Evolutionary conservation across 1,284 basidiomycete species (phyloP).

Genomic region (Amylostereum areolatum): DNA sequence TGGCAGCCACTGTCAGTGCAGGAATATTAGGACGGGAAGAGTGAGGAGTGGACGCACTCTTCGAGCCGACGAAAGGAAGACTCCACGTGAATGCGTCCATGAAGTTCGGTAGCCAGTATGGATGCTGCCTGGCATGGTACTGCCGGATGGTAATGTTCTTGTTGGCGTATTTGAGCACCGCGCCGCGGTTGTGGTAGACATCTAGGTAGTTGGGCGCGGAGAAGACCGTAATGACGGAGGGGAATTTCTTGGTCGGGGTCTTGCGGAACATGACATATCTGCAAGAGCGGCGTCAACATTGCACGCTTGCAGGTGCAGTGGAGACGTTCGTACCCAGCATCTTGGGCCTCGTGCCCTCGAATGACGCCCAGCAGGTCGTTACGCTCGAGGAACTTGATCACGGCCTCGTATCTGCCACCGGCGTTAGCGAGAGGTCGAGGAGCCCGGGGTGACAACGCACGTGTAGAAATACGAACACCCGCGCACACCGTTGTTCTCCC

Average conservation of each 20-base stretch:
- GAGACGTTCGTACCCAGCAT: conserved; percentile 67
- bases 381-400: conserved; percentile 90
- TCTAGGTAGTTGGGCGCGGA: conserved; percentile 97
- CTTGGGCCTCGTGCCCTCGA: conserved; percentile 96
- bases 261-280: conserved; percentile 94
- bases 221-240: conserved; percentile 94
- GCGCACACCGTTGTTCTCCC: conserved; percentile 84
- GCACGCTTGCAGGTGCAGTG: conserved; percentile 1
- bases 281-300: conserved; percentile 30
- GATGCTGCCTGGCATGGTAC: conserved; percentile 92
- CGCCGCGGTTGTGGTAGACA: conserved; percentile 94
- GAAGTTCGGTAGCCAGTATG: conserved; percentile 93
- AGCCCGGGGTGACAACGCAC: conserved; percentile 37
- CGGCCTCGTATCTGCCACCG: conserved; percentile 75
- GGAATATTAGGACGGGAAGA: neutral
- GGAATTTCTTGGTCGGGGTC: conserved; percentile 86
- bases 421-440: neutral
- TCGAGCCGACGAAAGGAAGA: conserved; percentile 95
- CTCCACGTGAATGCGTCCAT: conserved; percentile 99
- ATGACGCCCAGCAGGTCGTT: conserved; percentile 92
- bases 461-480: conserved; percentile 97
- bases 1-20: conserved; percentile 22
- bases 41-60: conserved; percentile 59
- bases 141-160: conserved; percentile 97
- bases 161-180: conserved; percentile 96